Conservation (phyloP, 2,329 filamentous ascomycete genomes). For the Davidsoniella virescens region DNA sequence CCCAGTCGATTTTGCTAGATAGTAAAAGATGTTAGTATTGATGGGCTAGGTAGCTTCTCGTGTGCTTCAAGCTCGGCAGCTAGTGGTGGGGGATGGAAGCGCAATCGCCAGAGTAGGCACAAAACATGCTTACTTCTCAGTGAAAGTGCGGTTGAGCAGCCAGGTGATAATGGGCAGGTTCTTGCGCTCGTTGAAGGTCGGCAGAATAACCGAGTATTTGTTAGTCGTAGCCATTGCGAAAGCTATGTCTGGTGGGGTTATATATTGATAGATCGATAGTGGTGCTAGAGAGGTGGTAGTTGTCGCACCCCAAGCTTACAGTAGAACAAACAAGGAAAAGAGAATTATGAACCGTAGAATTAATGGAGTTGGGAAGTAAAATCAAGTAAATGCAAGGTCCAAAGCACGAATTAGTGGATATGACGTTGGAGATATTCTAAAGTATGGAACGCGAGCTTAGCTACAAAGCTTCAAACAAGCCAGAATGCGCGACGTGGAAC, state of each 20-base stretch:
- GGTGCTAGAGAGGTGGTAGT: not conserved
- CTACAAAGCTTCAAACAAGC: not conserved
- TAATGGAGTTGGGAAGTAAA: not conserved
- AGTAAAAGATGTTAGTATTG: not conserved
- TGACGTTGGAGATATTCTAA: not conserved
- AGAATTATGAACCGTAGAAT: not conserved
- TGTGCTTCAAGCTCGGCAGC: not conserved
- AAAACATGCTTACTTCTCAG: conserved; percentile 51
- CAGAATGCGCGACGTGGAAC: conserved; percentile 8
- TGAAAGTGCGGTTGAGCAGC: conserved; percentile 85
- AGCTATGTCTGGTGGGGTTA: not conserved
- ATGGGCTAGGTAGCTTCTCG: not conserved
- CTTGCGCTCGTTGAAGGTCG: conserved; percentile 95
- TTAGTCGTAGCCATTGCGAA: conserved; percentile 36
- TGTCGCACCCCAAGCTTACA: not conserved
- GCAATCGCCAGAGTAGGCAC: not conserved
- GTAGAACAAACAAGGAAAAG: not conserved
- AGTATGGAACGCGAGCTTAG: not conserved
- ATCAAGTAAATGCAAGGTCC: not conserved
- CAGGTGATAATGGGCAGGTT: conserved; percentile 94
- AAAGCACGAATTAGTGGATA: no score
- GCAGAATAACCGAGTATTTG: conserved; percentile 95
- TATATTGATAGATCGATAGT: not conserved
- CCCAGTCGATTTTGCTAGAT: conserved; percentile 76
- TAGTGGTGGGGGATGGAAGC: not conserved